A percentile compares a stretch with the other conserved stretches of the same genome.
These are phyloP conservation scores for Peniophora sp. DNA, from an alignment of 1,284 basidiomycete genomes.

Conservation along the genomic window DNA sequence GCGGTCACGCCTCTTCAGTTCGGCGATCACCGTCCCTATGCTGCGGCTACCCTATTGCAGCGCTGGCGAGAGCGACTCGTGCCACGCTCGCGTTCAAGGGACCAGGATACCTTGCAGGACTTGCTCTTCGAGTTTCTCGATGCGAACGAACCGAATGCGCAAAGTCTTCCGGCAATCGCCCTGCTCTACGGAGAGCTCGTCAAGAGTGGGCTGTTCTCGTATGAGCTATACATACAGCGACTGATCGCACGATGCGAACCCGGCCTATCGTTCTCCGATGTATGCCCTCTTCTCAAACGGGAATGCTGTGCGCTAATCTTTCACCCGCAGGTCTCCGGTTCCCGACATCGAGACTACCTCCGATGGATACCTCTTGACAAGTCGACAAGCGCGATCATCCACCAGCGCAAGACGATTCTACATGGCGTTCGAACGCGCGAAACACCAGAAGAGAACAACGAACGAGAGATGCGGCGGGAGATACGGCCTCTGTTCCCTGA, in stretches of 20 bases:
- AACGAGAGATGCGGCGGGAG: constrained; percentile 60
- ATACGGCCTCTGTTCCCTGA: constrained; percentile 57
- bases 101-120: constrained; percentile 59
- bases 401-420: constrained; percentile 59
- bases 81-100: constrained; percentile 46
- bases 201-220: constrained; percentile 72
- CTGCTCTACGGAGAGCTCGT: constrained; percentile 77
- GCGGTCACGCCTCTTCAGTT: constrained; percentile 78
- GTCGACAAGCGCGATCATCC: constrained; percentile 45
- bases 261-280: constrained; percentile 49
- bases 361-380: constrained; percentile 61
- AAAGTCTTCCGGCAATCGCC: constrained; percentile 58
- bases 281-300: constrained; percentile 17
- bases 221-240: constrained; percentile 77
- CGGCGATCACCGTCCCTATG: constrained; percentile 80
- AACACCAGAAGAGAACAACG: constrained; percentile 59
- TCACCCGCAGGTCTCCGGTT: constrained; percentile 23
- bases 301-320: neutral
- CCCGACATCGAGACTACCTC: constrained; percentile 62
- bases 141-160: constrained; percentile 46
- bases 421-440: constrained; percentile 52
- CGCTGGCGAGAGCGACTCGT: constrained; percentile 62
- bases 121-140: constrained; percentile 84
- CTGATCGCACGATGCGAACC: constrained; percentile 76
- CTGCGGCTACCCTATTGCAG: constrained; percentile 68